Percentiles rank a stretch among this genome's conserved stretches.
phyloP scores from a whole-genome alignment of 2,329 filamentous ascomycete genomes.

The Cladosporium sphaerospermum region DNA sequence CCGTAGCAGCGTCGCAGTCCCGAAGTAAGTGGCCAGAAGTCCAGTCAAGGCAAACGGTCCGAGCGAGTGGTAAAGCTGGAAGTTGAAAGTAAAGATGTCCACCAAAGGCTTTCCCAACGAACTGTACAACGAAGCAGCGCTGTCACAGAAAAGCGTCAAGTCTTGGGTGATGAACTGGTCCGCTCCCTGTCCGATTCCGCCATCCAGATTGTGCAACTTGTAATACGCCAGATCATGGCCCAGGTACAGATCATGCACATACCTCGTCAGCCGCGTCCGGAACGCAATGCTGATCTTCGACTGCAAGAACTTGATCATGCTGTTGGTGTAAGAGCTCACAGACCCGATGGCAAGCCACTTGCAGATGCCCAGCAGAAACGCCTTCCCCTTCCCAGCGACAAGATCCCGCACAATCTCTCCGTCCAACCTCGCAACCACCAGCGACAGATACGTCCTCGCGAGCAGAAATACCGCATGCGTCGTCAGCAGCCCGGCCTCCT shows the following conservation, averaged over 20 bases:
- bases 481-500: conserved; percentile 83
- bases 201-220: conserved; percentile 86
- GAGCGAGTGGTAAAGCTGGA: conserved; percentile 86
- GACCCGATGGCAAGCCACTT: conserved; percentile 96
- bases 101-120: conserved; percentile 96
- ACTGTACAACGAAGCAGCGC: conserved; percentile 87
- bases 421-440: conserved; percentile 87
- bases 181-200: conserved; percentile 82
- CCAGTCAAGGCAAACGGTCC: conserved; percentile 82
- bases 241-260: conserved; percentile 94
- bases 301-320: conserved; percentile 98
- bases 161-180: conserved; percentile 99
- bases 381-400: conserved; percentile 86
- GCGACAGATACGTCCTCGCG: conserved; percentile 85
- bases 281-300: conserved; percentile 98
- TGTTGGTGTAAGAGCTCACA: conserved; percentile 93
- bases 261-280: conserved; percentile 85
- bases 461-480: conserved; percentile 87
- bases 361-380: conserved; percentile 78
- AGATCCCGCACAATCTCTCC: conserved; percentile 94
- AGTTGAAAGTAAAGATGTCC: conserved; percentile 97
- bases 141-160: conserved; percentile 87
- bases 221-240: conserved; percentile 96
- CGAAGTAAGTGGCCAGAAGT: conserved; percentile 84
- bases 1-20: conserved; percentile 84